These are phyloP conservation scores for Trichoderma sp. DNA, from an alignment of 2,329 filamentous ascomycete species.

Conservation along the genomic window DNA sequence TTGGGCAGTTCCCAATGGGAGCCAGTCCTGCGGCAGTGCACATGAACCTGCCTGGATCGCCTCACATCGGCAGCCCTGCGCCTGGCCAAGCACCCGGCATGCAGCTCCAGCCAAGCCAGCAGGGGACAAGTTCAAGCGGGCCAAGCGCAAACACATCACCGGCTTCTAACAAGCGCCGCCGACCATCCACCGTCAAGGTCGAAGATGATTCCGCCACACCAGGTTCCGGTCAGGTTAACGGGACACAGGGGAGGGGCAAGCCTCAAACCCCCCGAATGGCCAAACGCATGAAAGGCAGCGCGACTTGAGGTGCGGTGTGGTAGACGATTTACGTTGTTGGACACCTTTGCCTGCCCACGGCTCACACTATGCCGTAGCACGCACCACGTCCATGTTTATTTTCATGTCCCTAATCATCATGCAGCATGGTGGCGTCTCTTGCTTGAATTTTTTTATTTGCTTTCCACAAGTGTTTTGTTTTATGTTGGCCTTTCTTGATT, in stretches of 20 bases:
- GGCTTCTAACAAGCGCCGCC: conserved; percentile 56
- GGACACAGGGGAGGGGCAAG: conserved; percentile 48
- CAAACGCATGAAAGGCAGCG: conserved; percentile 53
- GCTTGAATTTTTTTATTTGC: conserved; percentile 28
- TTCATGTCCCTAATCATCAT: conserved; percentile 32
- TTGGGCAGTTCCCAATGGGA: conserved; percentile 57
- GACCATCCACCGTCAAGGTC: conserved; percentile 55
- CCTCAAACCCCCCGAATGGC: conserved; percentile 56
- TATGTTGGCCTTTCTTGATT: conserved; percentile 23
- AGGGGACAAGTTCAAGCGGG: conserved; percentile 63
- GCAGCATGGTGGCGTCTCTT: conserved; percentile 38
- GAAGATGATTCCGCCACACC: conserved; percentile 56
- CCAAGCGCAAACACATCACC: conserved; percentile 67
- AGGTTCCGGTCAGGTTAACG: conserved; percentile 48
- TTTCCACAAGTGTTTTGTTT: conserved; percentile 15
- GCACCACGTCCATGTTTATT: conserved; percentile 26
- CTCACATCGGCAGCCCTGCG: conserved; percentile 59
- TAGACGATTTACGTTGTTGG: not conserved
- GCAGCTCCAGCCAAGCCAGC: conserved; percentile 66
- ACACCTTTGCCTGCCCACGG: not conserved
- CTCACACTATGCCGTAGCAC: not conserved
- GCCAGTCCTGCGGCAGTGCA: conserved; percentile 59
- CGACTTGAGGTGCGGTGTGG: conserved; percentile 27
- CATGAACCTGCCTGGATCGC: conserved; percentile 60
- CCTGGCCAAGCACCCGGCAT: conserved; percentile 62